Percentiles rank a stretch among this genome's conserved stretches.
Conservation (phyloP, 768 basidiomycete genomes). For the Mycena rosella region DNA sequence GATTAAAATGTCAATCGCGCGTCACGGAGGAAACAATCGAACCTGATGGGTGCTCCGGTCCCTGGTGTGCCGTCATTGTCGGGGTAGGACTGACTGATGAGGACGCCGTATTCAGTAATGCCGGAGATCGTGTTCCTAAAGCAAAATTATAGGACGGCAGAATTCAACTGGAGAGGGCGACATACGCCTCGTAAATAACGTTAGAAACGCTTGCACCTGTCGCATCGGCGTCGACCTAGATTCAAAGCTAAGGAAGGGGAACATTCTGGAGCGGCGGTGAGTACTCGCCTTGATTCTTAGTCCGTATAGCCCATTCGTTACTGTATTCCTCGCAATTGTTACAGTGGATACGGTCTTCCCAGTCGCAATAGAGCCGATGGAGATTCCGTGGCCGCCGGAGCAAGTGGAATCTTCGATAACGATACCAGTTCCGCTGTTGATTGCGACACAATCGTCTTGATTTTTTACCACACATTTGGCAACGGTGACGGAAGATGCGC, state of each 20-base stretch:
- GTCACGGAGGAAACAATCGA: conserved; percentile 42
- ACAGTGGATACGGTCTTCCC: conserved; percentile 51
- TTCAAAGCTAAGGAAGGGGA: neutral
- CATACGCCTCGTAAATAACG: conserved; percentile 26
- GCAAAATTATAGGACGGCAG: neutral
- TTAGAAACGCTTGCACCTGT: conserved; percentile 29
- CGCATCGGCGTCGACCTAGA: conserved; percentile 33
- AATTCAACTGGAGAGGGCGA: neutral
- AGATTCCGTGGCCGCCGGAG: conserved; percentile 64
- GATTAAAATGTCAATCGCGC: neutral
- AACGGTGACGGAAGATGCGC: conserved; percentile 31
- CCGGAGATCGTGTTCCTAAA: conserved; percentile 33
- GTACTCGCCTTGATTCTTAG: conserved; percentile 35
- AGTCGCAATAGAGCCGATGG: conserved; percentile 59
- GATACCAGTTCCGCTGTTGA: conserved; percentile 37
- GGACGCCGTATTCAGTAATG: conserved; percentile 36
- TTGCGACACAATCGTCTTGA: conserved; percentile 38
- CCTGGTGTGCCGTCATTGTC: conserved; percentile 55
- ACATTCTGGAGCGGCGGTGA: neutral
- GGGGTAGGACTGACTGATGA: conserved; percentile 64
- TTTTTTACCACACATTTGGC: conserved; percentile 31
- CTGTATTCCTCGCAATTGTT: conserved; percentile 52
- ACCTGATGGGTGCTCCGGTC: conserved; percentile 53
- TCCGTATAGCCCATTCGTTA: conserved; percentile 45
- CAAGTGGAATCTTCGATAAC: conserved; percentile 55